phyloP scores from a whole-genome alignment of 1,139 yeast genomes.

The Pichia kudriavzevii region DNA sequence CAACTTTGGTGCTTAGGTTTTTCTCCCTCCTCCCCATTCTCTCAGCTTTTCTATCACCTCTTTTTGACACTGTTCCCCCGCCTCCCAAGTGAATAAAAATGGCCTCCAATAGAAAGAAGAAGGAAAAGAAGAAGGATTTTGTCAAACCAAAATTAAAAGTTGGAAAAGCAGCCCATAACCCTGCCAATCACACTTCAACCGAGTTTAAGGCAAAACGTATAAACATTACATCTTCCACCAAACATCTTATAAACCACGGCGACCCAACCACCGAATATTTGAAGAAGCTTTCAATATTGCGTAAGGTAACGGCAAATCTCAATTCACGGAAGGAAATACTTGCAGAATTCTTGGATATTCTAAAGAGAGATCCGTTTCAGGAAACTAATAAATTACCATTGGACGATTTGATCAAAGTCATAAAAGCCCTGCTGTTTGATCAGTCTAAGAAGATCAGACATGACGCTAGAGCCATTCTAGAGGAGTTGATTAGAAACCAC shows the following conservation, averaged over 20 bases:
- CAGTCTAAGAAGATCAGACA: conserved; percentile 54
- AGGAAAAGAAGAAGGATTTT: conserved; percentile 68
- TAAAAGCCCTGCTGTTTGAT: conserved; percentile 58
- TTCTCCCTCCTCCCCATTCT: background rate
- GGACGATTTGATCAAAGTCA: conserved; percentile 49
- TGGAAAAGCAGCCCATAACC: conserved; percentile 61
- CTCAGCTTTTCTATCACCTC: background rate
- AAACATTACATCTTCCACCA: conserved; percentile 14
- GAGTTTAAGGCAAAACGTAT: conserved; percentile 74
- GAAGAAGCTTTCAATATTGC: conserved; percentile 58
- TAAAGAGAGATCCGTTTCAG: conserved; percentile 33
- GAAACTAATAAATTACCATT: conserved; percentile 32
- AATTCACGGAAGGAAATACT: conserved; percentile 20
- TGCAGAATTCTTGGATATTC: conserved; percentile 12
- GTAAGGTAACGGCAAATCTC: conserved; percentile 36
- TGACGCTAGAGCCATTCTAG: conserved; percentile 13
- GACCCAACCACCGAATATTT: conserved; percentile 34
- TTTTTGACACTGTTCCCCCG: background rate
- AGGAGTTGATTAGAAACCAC: conserved; percentile 10
- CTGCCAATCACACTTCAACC: conserved; percentile 74
- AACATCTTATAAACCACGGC: conserved; percentile 28
- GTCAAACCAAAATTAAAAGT: conserved; percentile 78
- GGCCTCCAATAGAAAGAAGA: conserved; percentile 33
- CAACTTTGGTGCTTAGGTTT: too few relatives aligned
- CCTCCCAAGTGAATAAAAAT: conserved; percentile 1